A percentile compares a stretch with the other conserved stretches of the same genome.
Evolutionary conservation across 164 flowering plant species (phyloP).

Genomic region (Vitis cinerea): DNA sequence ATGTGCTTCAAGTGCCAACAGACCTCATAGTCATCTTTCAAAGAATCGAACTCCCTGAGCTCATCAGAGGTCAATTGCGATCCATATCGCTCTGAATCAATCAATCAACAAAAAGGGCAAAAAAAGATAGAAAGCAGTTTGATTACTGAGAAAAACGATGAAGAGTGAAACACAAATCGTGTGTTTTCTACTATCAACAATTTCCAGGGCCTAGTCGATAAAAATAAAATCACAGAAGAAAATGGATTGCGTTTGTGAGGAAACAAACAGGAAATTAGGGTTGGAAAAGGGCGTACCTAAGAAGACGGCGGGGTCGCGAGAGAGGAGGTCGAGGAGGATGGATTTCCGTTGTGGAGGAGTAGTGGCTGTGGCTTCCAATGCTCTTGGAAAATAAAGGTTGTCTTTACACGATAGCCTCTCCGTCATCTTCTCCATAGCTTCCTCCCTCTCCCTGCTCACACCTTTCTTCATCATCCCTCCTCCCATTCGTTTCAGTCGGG

Average conservation of each 20-base stretch:
- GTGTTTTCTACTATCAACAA: no score
- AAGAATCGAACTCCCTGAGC: conserved; percentile 57
- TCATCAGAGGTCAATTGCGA: conserved; percentile 53
- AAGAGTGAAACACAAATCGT: no score
- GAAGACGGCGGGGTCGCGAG: conserved; percentile 79
- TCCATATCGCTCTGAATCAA: conserved; percentile 74
- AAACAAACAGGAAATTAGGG: background rate
- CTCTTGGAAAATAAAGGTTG: conserved; percentile 78
- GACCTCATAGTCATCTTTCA: conserved; percentile 72
- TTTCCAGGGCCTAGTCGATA: no score
- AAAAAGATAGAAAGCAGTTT: background rate
- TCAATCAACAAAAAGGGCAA: background rate
- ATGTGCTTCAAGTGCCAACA: conserved; percentile 79
- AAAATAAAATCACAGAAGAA: background rate
- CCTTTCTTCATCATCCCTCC: conserved; percentile 12
- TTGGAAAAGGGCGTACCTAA: conserved; percentile 44
- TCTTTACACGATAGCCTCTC: conserved; percentile 67
- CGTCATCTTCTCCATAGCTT: conserved; percentile 55
- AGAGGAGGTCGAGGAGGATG: conserved; percentile 73
- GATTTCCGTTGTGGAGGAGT: conserved; percentile 58
- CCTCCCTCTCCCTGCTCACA: conserved; percentile 8
- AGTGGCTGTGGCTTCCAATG: conserved; percentile 45
- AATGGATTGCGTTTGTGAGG: background rate
- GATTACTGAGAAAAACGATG: background rate
- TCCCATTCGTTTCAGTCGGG: background rate